These are phyloP conservation scores for Prunus armeniaca DNA, from an alignment of 306 rosid species.

Conservation along the genomic window DNA sequence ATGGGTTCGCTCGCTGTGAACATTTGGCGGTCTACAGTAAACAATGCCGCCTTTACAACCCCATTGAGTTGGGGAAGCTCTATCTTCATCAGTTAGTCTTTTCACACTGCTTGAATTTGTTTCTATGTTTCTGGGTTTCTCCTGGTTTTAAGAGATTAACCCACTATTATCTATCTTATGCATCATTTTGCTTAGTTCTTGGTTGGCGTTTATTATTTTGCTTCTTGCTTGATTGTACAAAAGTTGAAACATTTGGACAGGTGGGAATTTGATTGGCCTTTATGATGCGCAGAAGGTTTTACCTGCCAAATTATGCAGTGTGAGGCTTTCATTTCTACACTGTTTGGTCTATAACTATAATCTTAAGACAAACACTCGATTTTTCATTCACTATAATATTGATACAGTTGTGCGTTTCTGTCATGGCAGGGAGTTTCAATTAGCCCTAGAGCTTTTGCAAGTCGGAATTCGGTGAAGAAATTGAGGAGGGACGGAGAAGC, in stretches of 20 bases:
- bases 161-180: neutral
- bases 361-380: neutral
- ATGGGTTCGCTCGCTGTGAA: conserved; percentile 31
- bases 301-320: conserved; percentile 23
- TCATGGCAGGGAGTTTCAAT: conserved; percentile 35
- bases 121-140: neutral
- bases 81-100: conserved; percentile 31
- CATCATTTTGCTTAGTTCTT: neutral
- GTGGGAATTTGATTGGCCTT: conserved; percentile 28
- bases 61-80: conserved; percentile 24
- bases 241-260: conserved; percentile 26
- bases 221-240: conserved; percentile 14
- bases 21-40: conserved; percentile 14
- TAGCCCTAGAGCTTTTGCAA: conserved; percentile 47
- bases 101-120: neutral
- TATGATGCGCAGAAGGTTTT: conserved; percentile 23
- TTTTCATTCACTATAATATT: conserved; percentile 1
- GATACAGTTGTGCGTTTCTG: conserved; percentile 6
- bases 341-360: neutral
- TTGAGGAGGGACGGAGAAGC: conserved; percentile 33
- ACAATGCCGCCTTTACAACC: conserved; percentile 3
- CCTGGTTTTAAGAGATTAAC: neutral
- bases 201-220: neutral
- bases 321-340: conserved; percentile 22
- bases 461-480: conserved; percentile 53